phyloP scores from a whole-genome alignment of 2,329 filamentous ascomycete genomes.

The Daldinia eschscholtzii region DNA sequence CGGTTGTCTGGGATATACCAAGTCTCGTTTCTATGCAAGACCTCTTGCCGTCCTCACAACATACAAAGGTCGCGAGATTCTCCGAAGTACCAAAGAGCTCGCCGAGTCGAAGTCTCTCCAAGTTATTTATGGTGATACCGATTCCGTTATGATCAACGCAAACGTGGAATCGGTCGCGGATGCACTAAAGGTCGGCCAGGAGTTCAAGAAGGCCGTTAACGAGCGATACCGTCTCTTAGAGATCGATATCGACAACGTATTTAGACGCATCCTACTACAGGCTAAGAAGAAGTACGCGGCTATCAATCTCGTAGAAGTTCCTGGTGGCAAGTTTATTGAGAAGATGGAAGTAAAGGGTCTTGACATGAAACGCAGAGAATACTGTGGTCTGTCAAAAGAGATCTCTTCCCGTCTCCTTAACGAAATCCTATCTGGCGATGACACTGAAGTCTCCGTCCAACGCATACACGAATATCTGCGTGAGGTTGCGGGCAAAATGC shows the following conservation, averaged over 20 bases:
- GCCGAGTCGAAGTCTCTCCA: conserved; percentile 91
- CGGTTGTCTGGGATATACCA: conserved; percentile 95
- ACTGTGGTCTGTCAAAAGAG: conserved; percentile 95
- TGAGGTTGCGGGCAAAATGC: conserved; percentile 87
- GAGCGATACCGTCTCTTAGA: conserved; percentile 92
- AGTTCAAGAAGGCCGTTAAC: conserved; percentile 96
- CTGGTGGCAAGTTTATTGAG: conserved; percentile 87
- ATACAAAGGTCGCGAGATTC: conserved; percentile 96
- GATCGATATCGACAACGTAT: conserved; percentile 98
- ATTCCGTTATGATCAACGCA: conserved; percentile 99
- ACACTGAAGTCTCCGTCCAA: conserved; percentile 86
- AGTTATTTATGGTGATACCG: conserved; percentile 98
- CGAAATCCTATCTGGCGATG: conserved; percentile 93
- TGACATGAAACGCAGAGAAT: conserved; percentile 97
- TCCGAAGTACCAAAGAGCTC: conserved; percentile 94
- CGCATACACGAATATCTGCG: conserved; percentile 95
- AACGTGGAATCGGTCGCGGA: conserved; percentile 94
- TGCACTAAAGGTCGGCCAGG: conserved; percentile 89
- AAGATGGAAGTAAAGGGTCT: conserved; percentile 98
- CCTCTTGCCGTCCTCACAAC: conserved; percentile 96
- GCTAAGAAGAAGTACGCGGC: conserved; percentile 99
- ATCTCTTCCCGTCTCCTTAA: conserved; percentile 91
- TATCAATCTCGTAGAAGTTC: conserved; percentile 87
- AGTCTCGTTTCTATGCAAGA: conserved; percentile 96
- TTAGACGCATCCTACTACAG: conserved; percentile 90